A percentile compares a stretch with the other conserved stretches of the same genome.
These are phyloP conservation scores for Artemisia argyi DNA, from an alignment of 129 eudicot genomes.

Conservation along the genomic window DNA sequence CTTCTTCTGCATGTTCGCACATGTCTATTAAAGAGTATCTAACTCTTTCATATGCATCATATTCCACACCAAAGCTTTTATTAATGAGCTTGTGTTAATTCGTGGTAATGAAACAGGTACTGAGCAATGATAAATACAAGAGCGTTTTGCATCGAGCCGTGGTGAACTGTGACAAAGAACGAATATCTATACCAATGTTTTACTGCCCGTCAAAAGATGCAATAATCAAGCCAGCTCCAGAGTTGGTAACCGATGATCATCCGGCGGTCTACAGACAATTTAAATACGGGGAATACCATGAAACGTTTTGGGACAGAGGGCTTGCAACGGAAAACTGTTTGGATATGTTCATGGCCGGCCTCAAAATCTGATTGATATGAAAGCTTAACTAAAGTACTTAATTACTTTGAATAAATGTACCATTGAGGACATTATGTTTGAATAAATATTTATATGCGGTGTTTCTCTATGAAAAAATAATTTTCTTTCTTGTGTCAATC, in stretches of 20 bases:
- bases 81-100: no score
- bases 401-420: no score
- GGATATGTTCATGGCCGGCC: conserved; percentile 31
- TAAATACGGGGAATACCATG: conserved; percentile 34
- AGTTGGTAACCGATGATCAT: conserved; percentile 26
- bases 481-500: no score
- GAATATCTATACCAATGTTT: conserved; percentile 42
- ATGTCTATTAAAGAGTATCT: no score
- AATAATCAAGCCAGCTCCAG: conserved; percentile 30
- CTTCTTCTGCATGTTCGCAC: no score
- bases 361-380: no score
- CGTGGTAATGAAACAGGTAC: conserved; percentile 11
- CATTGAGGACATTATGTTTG: no score
- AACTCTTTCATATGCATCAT: no score
- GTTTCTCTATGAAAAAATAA: no score
- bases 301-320: conserved; percentile 44
- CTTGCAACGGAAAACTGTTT: conserved; percentile 36
- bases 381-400: no score
- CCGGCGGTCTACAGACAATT: conserved; percentile 28
- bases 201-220: conserved; percentile 44
- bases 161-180: conserved; percentile 37
- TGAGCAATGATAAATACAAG: conserved; percentile 43
- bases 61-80: no score
- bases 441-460: no score
- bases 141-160: conserved; percentile 49